These are phyloP conservation scores for Phytophthora multivora DNA, from an alignment of 352 stramenopile genomes.

Conservation along the genomic window DNA sequence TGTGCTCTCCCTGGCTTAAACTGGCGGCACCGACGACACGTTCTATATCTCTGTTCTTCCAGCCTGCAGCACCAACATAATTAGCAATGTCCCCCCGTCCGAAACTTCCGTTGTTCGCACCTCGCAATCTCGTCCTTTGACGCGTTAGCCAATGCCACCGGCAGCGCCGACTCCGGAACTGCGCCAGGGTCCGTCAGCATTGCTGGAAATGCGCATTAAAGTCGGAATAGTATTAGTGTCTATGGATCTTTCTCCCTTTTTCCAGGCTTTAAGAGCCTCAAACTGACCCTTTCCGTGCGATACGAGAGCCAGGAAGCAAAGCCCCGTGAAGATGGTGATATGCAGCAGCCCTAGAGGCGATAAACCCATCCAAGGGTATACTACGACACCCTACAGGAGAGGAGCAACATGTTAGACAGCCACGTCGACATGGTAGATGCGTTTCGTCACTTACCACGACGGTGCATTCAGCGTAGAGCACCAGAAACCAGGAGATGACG, in stretches of 20 bases:
- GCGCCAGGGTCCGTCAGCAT: slow-evolving; percentile 98
- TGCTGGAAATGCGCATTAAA: slow-evolving; percentile 43
- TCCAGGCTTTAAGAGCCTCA: not conserved
- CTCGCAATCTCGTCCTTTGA: slow-evolving; percentile 77
- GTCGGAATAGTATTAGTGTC: slow-evolving; percentile 3
- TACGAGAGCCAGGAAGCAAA: slow-evolving; percentile 91
- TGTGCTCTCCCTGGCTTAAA: slow-evolving; percentile 97
- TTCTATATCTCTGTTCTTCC: slow-evolving; percentile 85
- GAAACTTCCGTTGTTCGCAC: slow-evolving; percentile 29
- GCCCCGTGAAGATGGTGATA: slow-evolving; percentile 61
- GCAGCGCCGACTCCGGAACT: slow-evolving; percentile 94
- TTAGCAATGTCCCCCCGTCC: slow-evolving; percentile 3
- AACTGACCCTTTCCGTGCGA: slow-evolving; percentile 92
- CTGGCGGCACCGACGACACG: slow-evolving; percentile 91
- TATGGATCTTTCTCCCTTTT: not conserved
- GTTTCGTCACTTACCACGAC: slow-evolving; percentile 65
- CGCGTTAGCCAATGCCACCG: slow-evolving; percentile 73
- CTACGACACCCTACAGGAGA: slow-evolving; percentile 67
- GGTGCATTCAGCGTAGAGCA: slow-evolving; percentile 91
- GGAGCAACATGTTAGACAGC: slow-evolving; percentile 16
- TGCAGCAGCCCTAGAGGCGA: slow-evolving; percentile 72
- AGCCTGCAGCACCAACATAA: slow-evolving; percentile 43
- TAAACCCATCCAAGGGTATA: slow-evolving; percentile 92
- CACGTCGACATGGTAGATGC: not conserved
- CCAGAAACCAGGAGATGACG: slow-evolving; percentile 89